Percentiles rank a stretch among this genome's conserved stretches.
Conservation (phyloP, 768 basidiomycete species). For the Guyanaporus albipodus region DNA sequence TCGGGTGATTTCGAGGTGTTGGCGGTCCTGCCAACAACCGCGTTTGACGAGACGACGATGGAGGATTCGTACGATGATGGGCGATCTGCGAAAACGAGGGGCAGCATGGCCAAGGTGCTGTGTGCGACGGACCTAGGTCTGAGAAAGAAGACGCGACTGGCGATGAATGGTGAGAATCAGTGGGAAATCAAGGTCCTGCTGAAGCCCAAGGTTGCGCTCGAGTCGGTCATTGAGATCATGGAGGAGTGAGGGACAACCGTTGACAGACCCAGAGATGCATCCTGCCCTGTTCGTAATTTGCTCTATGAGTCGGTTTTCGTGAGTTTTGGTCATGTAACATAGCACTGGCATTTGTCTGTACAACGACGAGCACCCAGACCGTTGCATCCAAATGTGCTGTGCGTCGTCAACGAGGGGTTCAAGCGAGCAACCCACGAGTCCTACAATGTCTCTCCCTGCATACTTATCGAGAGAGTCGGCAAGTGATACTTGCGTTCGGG, state of each 20-base stretch:
- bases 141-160: slow-evolving; percentile 27
- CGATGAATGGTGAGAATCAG: slow-evolving; percentile 24
- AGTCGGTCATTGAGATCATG: slow-evolving; percentile 34
- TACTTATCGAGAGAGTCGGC: too few species aligned
- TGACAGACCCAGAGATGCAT: too few species aligned
- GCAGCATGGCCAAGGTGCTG: slow-evolving; percentile 21
- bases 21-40: slow-evolving; percentile 20
- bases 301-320: too few species aligned
- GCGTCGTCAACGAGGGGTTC: too few species aligned
- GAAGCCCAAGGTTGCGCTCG: slow-evolving; percentile 38
- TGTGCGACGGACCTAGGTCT: slow-evolving; percentile 38
- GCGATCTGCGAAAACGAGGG: slow-evolving; percentile 3
- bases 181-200: slow-evolving; percentile 34
- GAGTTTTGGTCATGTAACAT: too few species aligned
- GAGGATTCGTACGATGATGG: slow-evolving; percentile 33
- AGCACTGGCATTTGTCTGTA: too few species aligned
- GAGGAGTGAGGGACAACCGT: slow-evolving; percentile 33
- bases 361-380: too few species aligned
- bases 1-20: slow-evolving; percentile 32
- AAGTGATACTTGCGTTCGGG: too few species aligned
- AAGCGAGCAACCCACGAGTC: too few species aligned
- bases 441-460: too few species aligned
- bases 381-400: too few species aligned
- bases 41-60: slow-evolving; percentile 27
- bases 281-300: too few species aligned